Conservation (phyloP, 345 rosid species). For the Geranium brycei region DNA sequence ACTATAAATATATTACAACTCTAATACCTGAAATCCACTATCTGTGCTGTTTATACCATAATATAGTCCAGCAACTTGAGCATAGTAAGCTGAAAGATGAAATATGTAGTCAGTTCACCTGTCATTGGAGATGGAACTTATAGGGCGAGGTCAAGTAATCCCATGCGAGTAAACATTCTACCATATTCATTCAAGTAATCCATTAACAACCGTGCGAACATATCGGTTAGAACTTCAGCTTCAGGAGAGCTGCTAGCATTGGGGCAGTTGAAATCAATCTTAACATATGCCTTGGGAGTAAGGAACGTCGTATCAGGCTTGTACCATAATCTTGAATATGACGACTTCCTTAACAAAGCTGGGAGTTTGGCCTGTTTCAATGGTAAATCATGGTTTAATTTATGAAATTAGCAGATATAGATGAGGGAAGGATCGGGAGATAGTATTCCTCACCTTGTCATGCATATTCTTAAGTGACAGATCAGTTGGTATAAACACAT, state of each 20-base stretch:
- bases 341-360: conserved; percentile 45
- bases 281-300: conserved; percentile 70
- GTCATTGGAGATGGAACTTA: conserved; percentile 1
- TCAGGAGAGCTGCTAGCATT: conserved; percentile 61
- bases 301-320: conserved; percentile 76
- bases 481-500: conserved; percentile 77
- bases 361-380: conserved; percentile 50
- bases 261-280: conserved; percentile 77
- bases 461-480: conserved; percentile 51
- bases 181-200: conserved; percentile 96
- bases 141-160: background rate
- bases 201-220: conserved; percentile 62
- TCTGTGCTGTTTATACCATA: conserved; percentile 39
- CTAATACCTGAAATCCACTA: conserved; percentile 62
- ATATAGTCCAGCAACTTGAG: conserved; percentile 78
- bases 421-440: background rate
- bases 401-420: conserved; percentile 1
- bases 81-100: conserved; percentile 68
- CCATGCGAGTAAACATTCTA: conserved; percentile 13
- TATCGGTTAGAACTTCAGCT: conserved; percentile 54
- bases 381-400: conserved; percentile 10
- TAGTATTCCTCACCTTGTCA: conserved; percentile 36
- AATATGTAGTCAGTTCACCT: background rate
- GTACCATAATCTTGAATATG: conserved; percentile 63
- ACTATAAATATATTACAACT: background rate